phyloP scores from a whole-genome alignment of 2,329 filamentous ascomycete species.

The Fusarium camptoceras region DNA sequence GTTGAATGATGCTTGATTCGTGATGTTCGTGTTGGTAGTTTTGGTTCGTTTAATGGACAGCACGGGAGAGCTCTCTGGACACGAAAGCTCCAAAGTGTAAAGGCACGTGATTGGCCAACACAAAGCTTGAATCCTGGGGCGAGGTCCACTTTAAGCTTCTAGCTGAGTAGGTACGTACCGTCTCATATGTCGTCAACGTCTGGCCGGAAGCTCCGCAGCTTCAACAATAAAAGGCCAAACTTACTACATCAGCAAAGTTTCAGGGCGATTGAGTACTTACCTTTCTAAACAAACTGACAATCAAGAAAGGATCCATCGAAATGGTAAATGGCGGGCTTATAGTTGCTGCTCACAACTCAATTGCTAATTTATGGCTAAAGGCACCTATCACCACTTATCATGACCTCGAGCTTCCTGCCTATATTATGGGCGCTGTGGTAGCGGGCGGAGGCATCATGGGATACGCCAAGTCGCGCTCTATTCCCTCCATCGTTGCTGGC shows the following conservation, averaged over 20 bases:
- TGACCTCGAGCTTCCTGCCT: conserved; percentile 70
- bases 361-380: conserved; percentile 13
- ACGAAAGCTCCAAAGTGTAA: conserved; percentile 53
- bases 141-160: conserved; percentile 2
- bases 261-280: not conserved
- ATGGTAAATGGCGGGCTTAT: conserved; percentile 18
- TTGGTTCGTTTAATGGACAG: conserved; percentile 23
- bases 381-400: conserved; percentile 30
- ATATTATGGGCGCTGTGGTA: conserved; percentile 82
- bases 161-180: conserved; percentile 10
- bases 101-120: conserved; percentile 49
- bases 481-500: conserved; percentile 89
- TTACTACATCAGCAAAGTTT: conserved; percentile 1
- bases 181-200: conserved; percentile 32
- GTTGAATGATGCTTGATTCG: conserved; percentile 20
- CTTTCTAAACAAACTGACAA: not conserved
- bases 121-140: conserved; percentile 23
- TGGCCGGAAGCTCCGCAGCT: conserved; percentile 21
- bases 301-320: not conserved
- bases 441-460: conserved; percentile 89
- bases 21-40: conserved; percentile 22
- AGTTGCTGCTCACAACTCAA: too few relatives aligned
- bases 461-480: conserved; percentile 84
- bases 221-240: not conserved
- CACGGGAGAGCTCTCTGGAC: conserved; percentile 47